phyloP scores from a whole-genome alignment of 331 rosid genomes.

The Quercus tomentella region DNA sequence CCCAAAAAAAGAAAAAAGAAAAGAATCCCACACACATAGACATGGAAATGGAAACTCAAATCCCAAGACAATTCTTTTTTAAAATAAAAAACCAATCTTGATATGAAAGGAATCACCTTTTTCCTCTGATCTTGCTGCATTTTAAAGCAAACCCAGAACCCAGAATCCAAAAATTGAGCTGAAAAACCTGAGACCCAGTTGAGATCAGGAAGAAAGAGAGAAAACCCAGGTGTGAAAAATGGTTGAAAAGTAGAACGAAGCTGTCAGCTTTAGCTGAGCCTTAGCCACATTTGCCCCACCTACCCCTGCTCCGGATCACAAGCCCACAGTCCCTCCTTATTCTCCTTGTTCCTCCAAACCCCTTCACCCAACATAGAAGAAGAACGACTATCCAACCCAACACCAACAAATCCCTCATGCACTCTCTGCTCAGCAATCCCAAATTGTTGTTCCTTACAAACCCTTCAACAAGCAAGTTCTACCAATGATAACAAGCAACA shows the following conservation, averaged over 20 bases:
- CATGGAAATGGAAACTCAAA: not conserved
- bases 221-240: constrained; percentile 15
- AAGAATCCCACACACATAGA: not conserved
- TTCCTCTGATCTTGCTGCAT: constrained; percentile 79
- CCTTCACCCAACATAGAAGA: constrained; percentile 49
- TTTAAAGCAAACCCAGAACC: constrained; percentile 31
- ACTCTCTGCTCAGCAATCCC: constrained; percentile 10
- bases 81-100: not conserved
- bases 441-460: too few relatives aligned
- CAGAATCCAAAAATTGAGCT: constrained; percentile 27
- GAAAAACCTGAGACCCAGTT: constrained; percentile 17
- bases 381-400: constrained; percentile 17
- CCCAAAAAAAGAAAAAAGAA: too few relatives aligned
- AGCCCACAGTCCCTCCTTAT: constrained; percentile 63
- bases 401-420: constrained; percentile 61
- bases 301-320: constrained; percentile 88
- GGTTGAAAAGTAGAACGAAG: not conserved
- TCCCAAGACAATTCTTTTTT: not conserved
- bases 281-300: constrained; percentile 97
- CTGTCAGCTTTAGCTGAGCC: not conserved
- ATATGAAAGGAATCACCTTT: constrained; percentile 46
- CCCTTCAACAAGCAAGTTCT: too few relatives aligned
- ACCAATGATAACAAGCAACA: too few relatives aligned
- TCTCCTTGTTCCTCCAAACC: constrained; percentile 36
- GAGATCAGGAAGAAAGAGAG: constrained; percentile 33